phyloP scores from a whole-genome alignment of 2,329 filamentous ascomycete species.

The Capronia epimyces region DNA sequence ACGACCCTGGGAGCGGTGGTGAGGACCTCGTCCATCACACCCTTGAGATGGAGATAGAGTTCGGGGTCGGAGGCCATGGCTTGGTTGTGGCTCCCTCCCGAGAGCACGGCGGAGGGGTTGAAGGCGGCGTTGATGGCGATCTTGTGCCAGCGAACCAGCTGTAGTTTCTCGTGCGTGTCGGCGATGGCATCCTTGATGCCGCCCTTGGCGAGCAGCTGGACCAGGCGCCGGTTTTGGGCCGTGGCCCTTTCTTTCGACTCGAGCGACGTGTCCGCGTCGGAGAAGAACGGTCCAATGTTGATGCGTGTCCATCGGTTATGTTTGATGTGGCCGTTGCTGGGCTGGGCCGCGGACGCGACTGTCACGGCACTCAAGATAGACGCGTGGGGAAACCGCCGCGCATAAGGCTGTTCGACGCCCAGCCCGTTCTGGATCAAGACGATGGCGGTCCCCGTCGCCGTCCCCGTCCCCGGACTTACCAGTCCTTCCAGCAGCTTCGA shows the following conservation, averaged over 20 bases:
- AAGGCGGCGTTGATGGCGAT: conserved; percentile 70
- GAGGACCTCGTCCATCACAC: conserved; percentile 66
- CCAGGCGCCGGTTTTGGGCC: conserved; percentile 36
- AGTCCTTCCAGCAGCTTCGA: conserved; percentile 57
- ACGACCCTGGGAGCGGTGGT: conserved; percentile 58
- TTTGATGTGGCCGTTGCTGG: conserved; percentile 55
- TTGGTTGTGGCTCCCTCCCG: conserved; percentile 59
- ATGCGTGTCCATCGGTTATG: conserved; percentile 72
- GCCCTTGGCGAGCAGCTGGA: conserved; percentile 47
- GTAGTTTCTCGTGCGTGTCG: conserved; percentile 60
- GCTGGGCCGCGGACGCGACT: conserved; percentile 63
- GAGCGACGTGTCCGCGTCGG: conserved; percentile 40
- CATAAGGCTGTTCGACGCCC: conserved; percentile 64
- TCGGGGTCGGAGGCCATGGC: conserved; percentile 62
- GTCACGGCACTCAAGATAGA: conserved; percentile 65
- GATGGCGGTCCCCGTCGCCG: conserved; percentile 52
- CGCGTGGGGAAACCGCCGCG: conserved; percentile 54
- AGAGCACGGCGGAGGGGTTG: conserved; percentile 66
- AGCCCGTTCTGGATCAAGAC: conserved; percentile 67
- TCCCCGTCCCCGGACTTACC: conserved; percentile 49
- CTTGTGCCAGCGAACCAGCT: conserved; percentile 70
- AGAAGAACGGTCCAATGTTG: conserved; percentile 60
- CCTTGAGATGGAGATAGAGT: conserved; percentile 56
- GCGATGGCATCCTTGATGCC: conserved; percentile 61
- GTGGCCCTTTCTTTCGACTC: conserved; percentile 31